Base-by-base conservation (phyloP, 1,284 basidiomycete genomes). In the Neotropicomus parvogracilis region DNA sequence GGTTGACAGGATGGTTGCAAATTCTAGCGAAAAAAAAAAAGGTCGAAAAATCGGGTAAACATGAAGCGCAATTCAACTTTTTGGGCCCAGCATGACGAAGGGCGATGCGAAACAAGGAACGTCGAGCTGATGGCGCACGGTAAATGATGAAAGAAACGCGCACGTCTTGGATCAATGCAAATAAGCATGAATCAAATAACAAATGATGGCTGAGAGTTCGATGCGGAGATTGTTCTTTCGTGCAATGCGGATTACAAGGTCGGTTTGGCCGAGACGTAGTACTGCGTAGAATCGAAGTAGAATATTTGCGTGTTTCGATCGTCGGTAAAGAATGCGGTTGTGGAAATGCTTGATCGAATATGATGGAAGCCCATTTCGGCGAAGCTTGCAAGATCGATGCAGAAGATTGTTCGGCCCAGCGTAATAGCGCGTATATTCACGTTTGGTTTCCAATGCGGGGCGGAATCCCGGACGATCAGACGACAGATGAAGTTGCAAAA, bases 151-250 rank as follows among this genome's bases (percentile, higher is more conserved):
- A 45, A 66, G 59, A 65, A 54, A 53, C 54, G 52, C 17, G 40
- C 49, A 58, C 52, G 20, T 62, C 53, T 47, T 61, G 59, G 54
- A 66, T 65, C 45, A 19, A 48, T 65, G 61, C 63, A 63, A 63
- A 63, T 63, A 60, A 64, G 62, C 62, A 63, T 57, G 61, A 55
- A 54, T 66, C 49, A 66, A 64, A 65, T 67, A 51, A 59, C 49
- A 52, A 62, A 49, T 63, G 34, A 55, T 61, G 45, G 35, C 45
- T 35, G 59, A 63, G 53, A 64, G 51, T 67, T 68, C 47, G 55
- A 68, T 68, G 66, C 62, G 38, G 49, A 66, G 54, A 68, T 67
- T 63, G 59, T 61, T 59, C 62, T 57, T 44, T 57, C 39, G 52
- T 63, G 53, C 49, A 40, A 44, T 58, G 60, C 31, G 40, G 52